Base-by-base conservation (phyloP, 768 basidiomycete genomes). In the Lentinula lateritia region DNA sequence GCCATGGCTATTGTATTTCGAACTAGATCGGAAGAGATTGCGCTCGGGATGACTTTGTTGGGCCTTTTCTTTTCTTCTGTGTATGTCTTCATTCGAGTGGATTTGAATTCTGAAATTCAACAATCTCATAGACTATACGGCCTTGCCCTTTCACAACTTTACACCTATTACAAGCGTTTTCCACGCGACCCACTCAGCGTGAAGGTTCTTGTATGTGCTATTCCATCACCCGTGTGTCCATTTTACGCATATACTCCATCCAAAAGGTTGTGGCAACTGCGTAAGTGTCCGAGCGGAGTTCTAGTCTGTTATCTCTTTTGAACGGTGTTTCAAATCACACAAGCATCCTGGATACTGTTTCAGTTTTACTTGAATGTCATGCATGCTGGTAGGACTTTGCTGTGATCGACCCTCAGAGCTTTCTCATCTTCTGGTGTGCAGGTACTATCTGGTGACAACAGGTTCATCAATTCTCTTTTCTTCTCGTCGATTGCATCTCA, bases 21-120 rank as follows among this genome's bases (percentile, higher is more conserved):
- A 32, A 60, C 43, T 32, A 60, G 58, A 50, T 36, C 46, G 36
- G 46, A 66, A 62, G 58, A 60, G 52, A 63, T 74, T n/a, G 67
- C 69, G 6, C 61, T 72, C 18, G 73, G 73, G 56, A 74, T 74
- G 73, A 69, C 71, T 15, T 59, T 74, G n/a, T 65, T 74, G 39
- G 73, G 73, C 10, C 61, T 73, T 45, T 66, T 71, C 42, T 71
- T 71, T 32, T 73, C 73, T 39, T 73, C 73, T 1, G 66, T 73
- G 73, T 73, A 35, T 42, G 68, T 23, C 0, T 15, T 32, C 39
- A 32, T 43, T 28, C 36, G 4, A 57, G 28, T 34, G 45, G 53
- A 34, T 41, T 38, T 18, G 12, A 10, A 28, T 3, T 28, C 28
- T 3, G 28, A 34, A 42, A 20, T 36, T 55, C n/a, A 52, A 50